Base-by-base conservation (phyloP, 169 alveolate species). In the Cyclospora cayetanensis region DNA sequence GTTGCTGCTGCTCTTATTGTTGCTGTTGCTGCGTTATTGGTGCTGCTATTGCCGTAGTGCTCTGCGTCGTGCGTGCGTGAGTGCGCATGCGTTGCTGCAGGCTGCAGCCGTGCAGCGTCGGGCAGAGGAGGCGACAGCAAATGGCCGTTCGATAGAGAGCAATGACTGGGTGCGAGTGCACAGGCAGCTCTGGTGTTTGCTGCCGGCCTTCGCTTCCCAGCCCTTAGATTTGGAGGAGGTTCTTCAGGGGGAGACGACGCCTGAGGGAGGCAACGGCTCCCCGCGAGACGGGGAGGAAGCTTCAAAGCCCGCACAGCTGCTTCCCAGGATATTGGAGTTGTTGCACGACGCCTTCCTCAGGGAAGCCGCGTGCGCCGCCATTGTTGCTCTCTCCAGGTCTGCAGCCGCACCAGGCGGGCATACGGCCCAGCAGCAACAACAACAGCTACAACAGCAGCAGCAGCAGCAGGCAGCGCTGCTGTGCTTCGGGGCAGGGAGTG, bases 151-250 rank as follows among this genome's bases (percentile, higher is more conserved):
- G 37, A 42, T 83, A 15, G 80, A 55, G 90, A 68, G 77, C 25
- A 4, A 65, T 0, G 90, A 83, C 3, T 68, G 60, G 37, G 53
- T 63, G 55, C 60, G 90, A 22, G 42, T 83, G 35, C 18, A 35
- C 20, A 65, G 65, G 80, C 90, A 83, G 65, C 53, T 83, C 18
- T 83, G 90, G 90, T 35, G 90, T 53, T 41, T 83, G 80, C 63
- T 83, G 43, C 90, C 90, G 0, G 79, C 77, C 1, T 83, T 83
- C 80, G 1, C 80, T 1, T 18, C 4, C 35, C 65, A 83, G 34
- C 90, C 90, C 0, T 29, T 83, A 0, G 90, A 83, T 79, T 35
- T 83, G 12, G 31, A 52, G 35, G 9, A 20, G 29, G 74, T 43
- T 22, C 29, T 83, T 37, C 0, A 34, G 46, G 22, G 60, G 27